Percentiles rank a stretch among this genome's conserved stretches.
phyloP scores from a whole-genome alignment of 1,284 basidiomycete species.

The Cutaneotrichosporon dermatis region DNA sequence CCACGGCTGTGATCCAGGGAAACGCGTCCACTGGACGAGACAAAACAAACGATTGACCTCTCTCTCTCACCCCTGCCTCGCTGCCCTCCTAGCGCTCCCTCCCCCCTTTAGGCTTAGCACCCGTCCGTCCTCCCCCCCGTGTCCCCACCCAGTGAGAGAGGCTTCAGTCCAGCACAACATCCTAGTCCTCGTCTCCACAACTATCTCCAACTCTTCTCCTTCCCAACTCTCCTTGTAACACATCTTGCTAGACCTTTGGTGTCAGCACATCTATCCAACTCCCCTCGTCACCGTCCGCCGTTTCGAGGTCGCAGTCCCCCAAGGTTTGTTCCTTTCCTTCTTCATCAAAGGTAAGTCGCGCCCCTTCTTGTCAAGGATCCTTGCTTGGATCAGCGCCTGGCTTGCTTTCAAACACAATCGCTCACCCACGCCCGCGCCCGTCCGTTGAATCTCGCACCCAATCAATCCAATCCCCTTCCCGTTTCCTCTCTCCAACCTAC shows the following conservation, averaged over 20 bases:
- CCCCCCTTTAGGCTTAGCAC: not conserved
- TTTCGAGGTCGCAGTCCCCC: slow-evolving; percentile 3
- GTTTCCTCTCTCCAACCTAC: slow-evolving; percentile 2
- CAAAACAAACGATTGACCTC: not conserved
- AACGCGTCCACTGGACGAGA: not conserved
- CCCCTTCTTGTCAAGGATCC: not conserved
- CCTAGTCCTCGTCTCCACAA: not conserved
- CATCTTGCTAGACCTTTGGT: not conserved
- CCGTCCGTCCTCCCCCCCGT: not conserved
- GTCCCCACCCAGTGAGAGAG: not conserved
- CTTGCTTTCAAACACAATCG: not conserved
- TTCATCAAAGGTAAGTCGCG: slow-evolving; percentile 3
- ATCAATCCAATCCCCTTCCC: slow-evolving; percentile 1
- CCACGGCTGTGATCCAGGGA: too few relatives aligned
- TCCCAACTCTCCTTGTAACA: not conserved
- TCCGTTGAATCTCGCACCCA: not conserved
- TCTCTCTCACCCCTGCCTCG: not conserved
- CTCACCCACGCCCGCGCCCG: not conserved
- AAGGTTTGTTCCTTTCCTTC: slow-evolving; percentile 4
- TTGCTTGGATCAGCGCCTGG: too few relatives aligned
- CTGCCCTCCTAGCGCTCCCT: not conserved
- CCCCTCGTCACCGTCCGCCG: not conserved
- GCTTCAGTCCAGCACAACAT: not conserved
- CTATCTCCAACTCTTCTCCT: not conserved
- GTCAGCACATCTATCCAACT: too few relatives aligned